Evolutionary conservation across 1,284 basidiomycete genomes (phyloP).

Genomic region (Trichosporon inkin): DNA sequence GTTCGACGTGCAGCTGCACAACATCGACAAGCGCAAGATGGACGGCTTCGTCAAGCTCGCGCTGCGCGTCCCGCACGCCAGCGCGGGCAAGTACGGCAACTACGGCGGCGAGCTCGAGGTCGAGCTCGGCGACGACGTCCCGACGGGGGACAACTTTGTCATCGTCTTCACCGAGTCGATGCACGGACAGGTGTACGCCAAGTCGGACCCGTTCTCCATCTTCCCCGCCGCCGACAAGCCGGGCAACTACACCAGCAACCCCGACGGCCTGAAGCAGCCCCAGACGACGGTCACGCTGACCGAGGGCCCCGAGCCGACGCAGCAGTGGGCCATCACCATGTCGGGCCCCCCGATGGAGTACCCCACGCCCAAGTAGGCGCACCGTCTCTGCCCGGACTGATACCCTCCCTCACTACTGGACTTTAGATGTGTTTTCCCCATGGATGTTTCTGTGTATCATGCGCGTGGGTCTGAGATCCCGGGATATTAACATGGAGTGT

Average conservation of each 20-base stretch:
- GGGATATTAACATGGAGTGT: not conserved
- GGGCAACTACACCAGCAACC: constrained; percentile 32
- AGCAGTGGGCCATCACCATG: constrained; percentile 45
- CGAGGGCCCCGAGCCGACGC: constrained; percentile 32
- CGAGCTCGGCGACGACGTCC: constrained; percentile 35
- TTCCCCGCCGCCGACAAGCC: constrained; percentile 17
- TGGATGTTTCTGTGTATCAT: constrained; percentile 9
- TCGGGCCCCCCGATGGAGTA: constrained; percentile 24
- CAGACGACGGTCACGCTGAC: constrained; percentile 40
- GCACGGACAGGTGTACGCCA: constrained; percentile 43
- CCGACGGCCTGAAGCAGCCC: constrained; percentile 5
- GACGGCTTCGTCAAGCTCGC: constrained; percentile 45
- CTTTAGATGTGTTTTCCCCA: not conserved
- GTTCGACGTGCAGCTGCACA: constrained; percentile 50
- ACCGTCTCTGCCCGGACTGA: not conserved
- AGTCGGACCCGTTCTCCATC: constrained; percentile 45
- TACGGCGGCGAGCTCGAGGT: constrained; percentile 48
- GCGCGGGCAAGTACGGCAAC: constrained; percentile 36
- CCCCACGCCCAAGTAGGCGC: not conserved
- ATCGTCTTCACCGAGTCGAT: constrained; percentile 46
- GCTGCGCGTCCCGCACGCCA: constrained; percentile 38
- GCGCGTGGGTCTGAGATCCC: not conserved
- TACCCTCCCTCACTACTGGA: not conserved
- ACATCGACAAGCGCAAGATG: constrained; percentile 44
- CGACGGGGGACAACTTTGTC: constrained; percentile 40